Percentiles rank a stretch among this genome's conserved stretches.
Evolutionary conservation across 164 flowering plant species (phyloP).

Genomic region (Euptelea pleiosperma): DNA sequence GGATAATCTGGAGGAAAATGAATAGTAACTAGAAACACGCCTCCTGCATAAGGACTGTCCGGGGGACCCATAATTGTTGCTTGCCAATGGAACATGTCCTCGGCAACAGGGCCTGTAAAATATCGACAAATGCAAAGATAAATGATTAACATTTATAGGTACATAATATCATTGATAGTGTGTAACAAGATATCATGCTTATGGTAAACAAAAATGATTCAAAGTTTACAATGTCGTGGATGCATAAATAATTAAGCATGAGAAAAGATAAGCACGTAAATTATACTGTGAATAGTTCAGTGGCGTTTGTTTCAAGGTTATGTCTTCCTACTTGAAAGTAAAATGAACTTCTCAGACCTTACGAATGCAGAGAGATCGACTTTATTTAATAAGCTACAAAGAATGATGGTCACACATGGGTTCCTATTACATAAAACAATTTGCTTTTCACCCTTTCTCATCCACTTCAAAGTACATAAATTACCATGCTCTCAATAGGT

Average conservation of each 20-base stretch:
- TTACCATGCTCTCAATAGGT: too few relatives aligned
- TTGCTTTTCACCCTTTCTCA: not conserved
- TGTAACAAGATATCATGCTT: too few relatives aligned
- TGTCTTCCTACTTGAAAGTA: too few relatives aligned
- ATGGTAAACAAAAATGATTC: too few relatives aligned
- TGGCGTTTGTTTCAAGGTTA: too few relatives aligned
- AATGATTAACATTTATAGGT: not conserved
- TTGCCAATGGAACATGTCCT: conserved; percentile 53
- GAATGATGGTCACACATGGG: not conserved
- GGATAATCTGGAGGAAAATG: conserved; percentile 48
- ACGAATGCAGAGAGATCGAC: not conserved
- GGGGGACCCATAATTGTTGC: conserved; percentile 53
- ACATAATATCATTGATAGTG: not conserved
- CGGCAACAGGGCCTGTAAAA: conserved; percentile 42
- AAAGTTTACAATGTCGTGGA: too few relatives aligned
- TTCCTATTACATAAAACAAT: not conserved
- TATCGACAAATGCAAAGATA: not conserved
- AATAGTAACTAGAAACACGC: conserved; percentile 46
- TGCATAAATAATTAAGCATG: too few relatives aligned
- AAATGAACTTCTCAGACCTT: too few relatives aligned
- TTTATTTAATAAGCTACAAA: not conserved
- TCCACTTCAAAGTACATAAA: too few relatives aligned
- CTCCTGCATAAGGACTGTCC: conserved; percentile 48
- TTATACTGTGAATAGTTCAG: too few relatives aligned
- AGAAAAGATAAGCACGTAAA: too few relatives aligned